Percentiles rank a stretch among this genome's conserved stretches.
These are phyloP conservation scores for Emmonsiellopsis sp. DNA, from an alignment of 2,329 filamentous ascomycete genomes.

Conservation along the genomic window DNA sequence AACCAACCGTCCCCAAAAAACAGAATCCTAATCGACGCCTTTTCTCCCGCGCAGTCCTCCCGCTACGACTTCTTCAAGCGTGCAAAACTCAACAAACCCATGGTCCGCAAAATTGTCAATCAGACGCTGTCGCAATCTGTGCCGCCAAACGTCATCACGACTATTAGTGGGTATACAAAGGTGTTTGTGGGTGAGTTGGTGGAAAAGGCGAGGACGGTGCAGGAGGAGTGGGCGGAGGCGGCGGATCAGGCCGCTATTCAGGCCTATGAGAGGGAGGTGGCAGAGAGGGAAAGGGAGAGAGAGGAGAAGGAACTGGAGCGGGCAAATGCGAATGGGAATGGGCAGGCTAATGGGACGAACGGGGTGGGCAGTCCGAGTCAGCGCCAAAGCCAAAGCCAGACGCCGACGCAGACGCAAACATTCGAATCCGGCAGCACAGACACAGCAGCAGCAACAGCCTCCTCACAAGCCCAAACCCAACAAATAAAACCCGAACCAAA, in stretches of 20 bases:
- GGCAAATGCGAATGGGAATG: too few species aligned
- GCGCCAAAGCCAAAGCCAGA: not conserved
- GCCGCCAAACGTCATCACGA: conserved; percentile 53
- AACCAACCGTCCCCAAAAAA: not conserved
- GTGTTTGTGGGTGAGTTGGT: conserved; percentile 58
- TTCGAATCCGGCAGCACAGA: not conserved
- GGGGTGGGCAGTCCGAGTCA: not conserved
- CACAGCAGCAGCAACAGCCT: not conserved
- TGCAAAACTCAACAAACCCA: conserved; percentile 41
- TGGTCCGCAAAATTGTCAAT: conserved; percentile 50
- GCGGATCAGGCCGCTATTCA: conserved; percentile 34
- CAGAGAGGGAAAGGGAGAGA: conserved; percentile 46
- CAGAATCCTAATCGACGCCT: conserved; percentile 37
- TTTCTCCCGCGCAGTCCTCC: conserved; percentile 37
- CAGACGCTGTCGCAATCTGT: conserved; percentile 59
- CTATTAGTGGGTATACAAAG: conserved; percentile 56
- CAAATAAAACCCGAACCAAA: too few species aligned
- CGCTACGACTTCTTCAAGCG: conserved; percentile 42
- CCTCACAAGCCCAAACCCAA: not conserved
- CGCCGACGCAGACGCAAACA: not conserved
- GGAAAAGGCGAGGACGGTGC: conserved; percentile 55
- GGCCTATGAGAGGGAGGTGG: conserved; percentile 45
- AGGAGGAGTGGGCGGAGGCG: conserved; percentile 42
- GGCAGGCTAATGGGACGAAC: too few species aligned
- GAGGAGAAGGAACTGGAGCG: conserved; percentile 14